These are phyloP conservation scores for Passiflora organensis DNA, from an alignment of 345 rosid species.

Conservation along the genomic window DNA sequence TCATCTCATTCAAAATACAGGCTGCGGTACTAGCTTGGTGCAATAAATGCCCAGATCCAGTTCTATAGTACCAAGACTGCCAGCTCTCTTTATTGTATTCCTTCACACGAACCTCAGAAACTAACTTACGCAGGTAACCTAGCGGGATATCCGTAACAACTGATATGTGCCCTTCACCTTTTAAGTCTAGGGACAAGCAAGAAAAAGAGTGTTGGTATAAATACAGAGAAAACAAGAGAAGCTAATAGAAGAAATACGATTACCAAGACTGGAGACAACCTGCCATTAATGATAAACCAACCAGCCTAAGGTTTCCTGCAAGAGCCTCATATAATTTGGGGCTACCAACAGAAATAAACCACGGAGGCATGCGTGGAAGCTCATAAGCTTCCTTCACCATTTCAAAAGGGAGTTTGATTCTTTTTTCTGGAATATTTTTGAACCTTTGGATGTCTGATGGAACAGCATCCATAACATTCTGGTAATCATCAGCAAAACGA, in stretches of 20 bases:
- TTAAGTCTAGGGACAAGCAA: constrained; percentile 47
- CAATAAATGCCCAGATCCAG: constrained; percentile 71
- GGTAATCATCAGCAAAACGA: constrained; percentile 22
- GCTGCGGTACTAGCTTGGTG: constrained; percentile 78
- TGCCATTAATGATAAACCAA: constrained; percentile 77
- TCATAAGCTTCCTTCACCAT: constrained; percentile 31
- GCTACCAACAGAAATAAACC: constrained; percentile 71
- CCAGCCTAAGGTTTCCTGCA: constrained; percentile 78
- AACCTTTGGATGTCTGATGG: constrained; percentile 34
- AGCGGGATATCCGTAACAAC: constrained; percentile 73
- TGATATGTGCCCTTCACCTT: constrained; percentile 54
- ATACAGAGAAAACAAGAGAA: constrained; percentile 14
- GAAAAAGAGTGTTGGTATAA: constrained; percentile 21
- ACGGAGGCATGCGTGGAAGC: constrained; percentile 81
- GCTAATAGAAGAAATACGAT: constrained; percentile 14
- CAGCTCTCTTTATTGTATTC: constrained; percentile 65
- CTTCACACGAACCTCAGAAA: constrained; percentile 64
- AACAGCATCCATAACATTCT: constrained; percentile 20
- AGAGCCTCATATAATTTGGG: constrained; percentile 67
- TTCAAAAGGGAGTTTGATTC: constrained; percentile 20
- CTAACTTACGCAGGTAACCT: constrained; percentile 48
- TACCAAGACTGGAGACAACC: constrained; percentile 49
- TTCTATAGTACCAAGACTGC: constrained; percentile 74
- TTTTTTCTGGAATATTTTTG: constrained; percentile 21
- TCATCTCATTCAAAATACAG: constrained; percentile 84